These are phyloP conservation scores for Talaromyces islandicus DNA, from an alignment of 2,329 filamentous ascomycete genomes.

Conservation along the genomic window DNA sequence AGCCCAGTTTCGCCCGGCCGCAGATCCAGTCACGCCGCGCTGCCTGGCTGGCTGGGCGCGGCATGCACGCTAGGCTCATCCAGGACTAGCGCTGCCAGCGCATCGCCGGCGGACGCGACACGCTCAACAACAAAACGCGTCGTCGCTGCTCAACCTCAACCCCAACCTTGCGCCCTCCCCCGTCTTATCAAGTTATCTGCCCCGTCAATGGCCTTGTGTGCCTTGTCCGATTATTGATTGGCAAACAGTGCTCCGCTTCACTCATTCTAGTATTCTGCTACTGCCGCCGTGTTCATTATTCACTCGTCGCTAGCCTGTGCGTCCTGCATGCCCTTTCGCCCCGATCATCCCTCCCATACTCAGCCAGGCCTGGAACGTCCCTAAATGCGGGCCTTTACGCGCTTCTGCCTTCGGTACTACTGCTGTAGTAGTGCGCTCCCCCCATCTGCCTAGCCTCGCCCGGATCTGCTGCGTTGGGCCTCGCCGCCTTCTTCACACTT, in stretches of 20 bases:
- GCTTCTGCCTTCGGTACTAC: neutral
- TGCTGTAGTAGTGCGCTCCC: neutral
- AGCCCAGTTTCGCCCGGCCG: neutral
- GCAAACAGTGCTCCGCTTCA: neutral
- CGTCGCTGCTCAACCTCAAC: neutral
- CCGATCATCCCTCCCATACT: neutral
- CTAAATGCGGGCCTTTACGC: neutral
- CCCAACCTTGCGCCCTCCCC: neutral
- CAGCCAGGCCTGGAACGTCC: neutral
- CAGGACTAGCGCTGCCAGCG: neutral
- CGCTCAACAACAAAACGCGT: neutral
- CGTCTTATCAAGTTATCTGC: neutral
- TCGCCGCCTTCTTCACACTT: constrained; percentile 10
- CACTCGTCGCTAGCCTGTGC: neutral
- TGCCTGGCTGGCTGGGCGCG: neutral
- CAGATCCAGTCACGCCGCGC: neutral
- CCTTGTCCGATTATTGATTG: neutral
- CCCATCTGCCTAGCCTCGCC: neutral
- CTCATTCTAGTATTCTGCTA: neutral
- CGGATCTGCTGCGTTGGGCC: constrained; percentile 6
- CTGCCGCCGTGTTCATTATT: neutral
- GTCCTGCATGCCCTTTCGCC: neutral
- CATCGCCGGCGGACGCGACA: neutral
- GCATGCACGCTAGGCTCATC: neutral
- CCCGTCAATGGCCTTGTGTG: neutral